phyloP scores from a whole-genome alignment of 208 protist genomes.

The Leishmania tarentolae region DNA sequence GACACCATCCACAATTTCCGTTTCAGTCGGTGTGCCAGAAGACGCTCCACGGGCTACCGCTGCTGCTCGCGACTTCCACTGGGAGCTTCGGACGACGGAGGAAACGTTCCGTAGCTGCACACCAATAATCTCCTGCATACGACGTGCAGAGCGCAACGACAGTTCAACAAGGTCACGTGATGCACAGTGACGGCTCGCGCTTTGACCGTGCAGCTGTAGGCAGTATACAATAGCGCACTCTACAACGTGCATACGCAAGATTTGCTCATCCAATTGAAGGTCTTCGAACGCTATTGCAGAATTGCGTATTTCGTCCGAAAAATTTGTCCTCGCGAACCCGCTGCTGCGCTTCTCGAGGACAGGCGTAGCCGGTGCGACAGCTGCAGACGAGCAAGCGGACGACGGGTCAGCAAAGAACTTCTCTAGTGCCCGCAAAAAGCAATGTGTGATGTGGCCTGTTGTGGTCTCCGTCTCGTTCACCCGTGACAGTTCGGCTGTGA shows the following conservation, averaged over 20 bases:
- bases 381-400: not conserved
- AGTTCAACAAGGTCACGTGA: not conserved
- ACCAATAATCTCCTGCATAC: not conserved
- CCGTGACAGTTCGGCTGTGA: not conserved
- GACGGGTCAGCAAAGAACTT: not conserved
- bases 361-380: not conserved
- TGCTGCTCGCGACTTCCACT: not conserved
- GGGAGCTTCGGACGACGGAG: not conserved
- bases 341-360: not conserved
- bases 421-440: not conserved
- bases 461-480: not conserved
- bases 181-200: not conserved
- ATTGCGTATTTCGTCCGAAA: not conserved
- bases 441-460: not conserved
- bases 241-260: slow-evolving; percentile 4
- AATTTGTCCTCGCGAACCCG: not conserved
- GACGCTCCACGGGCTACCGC: not conserved
- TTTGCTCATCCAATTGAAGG: not conserved
- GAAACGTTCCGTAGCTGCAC: slow-evolving; percentile 3
- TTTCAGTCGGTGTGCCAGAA: not conserved
- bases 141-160: not conserved
- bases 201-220: not conserved
- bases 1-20: not conserved
- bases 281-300: not conserved
- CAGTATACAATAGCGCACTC: slow-evolving; percentile 9